These are phyloP conservation scores for Planoprotostelium fungivorum DNA, from an alignment of 78 protist genomes.

Conservation along the genomic window DNA sequence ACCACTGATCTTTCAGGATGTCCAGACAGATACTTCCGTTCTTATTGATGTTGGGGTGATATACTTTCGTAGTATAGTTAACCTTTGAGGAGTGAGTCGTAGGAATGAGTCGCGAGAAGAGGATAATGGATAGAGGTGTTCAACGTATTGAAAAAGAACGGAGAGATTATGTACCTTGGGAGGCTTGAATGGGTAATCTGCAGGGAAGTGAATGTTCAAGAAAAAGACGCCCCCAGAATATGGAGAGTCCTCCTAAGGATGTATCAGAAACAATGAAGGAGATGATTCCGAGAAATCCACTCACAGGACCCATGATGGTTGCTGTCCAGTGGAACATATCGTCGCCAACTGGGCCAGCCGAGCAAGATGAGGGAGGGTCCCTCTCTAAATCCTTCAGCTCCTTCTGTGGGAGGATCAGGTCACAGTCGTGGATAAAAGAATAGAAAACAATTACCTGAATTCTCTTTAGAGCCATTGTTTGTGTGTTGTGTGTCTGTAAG, in stretches of 20 bases:
- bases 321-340: conserved; percentile 95
- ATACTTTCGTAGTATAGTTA: conserved; percentile 86
- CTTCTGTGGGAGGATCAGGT: conserved; percentile 14
- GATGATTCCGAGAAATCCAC: neutral
- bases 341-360: conserved; percentile 89
- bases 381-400: conserved; percentile 86
- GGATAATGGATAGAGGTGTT: neutral
- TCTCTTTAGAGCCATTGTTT: too few species aligned
- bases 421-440: too few species aligned
- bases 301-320: conserved; percentile 84
- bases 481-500: too few species aligned
- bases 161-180: conserved; percentile 74
- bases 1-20: conserved; percentile 95
- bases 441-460: too few species aligned
- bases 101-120: neutral
- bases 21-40: conserved; percentile 96
- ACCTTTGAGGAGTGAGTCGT: conserved; percentile 29
- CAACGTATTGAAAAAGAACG: neutral
- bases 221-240: conserved; percentile 88
- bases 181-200: conserved; percentile 97
- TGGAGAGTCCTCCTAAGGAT: conserved; percentile 76
- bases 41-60: conserved; percentile 96
- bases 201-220: conserved; percentile 87
- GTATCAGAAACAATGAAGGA: neutral
- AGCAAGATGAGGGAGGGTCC: conserved; percentile 93